Base-by-base conservation (phyloP, 352 stramenopile species). In the Aphanomyces astaci region DNA sequence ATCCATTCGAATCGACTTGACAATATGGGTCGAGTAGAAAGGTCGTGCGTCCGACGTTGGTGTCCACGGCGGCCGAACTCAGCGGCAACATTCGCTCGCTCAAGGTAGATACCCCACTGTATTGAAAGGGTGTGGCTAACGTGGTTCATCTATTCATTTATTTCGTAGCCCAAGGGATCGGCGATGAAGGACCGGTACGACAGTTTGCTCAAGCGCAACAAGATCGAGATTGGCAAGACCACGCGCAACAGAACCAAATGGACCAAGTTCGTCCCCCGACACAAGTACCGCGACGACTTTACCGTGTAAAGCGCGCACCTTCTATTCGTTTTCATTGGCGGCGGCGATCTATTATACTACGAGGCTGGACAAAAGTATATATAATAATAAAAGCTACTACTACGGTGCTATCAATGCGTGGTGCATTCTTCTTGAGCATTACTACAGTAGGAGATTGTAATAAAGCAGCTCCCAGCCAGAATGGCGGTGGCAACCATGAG, bases 131-230 rank as follows among this genome's bases (percentile, higher is more conserved):
- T 1, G 15, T 0, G 51, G 13, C 15, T 17, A 24, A 32, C 13
- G 13, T 32, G 51, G 33, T 5, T 22, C 11, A 22, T 33, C 17
- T 32, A 7, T 13, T 55, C 28, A 11, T 55, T 17, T 55, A 24
- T 55, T 55, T 5, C 17, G 10, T 59, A 59, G 66, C 86, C 84
- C 15, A 94, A 92, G 78, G 84, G 84, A 56, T 78, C 88, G 64
- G 80, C 84, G 43, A 72, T 94, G 22, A 72, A 92, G 49, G 86
- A 94, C 64, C 84, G 86, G 32, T 93, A 88, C 71, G 86, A 94
- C 72, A 92, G 81, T 76, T 70, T 94, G 55, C 86, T 91, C 81
- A 90, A 92, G 77, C 84, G 86, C 65, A 94, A 93, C 73, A 77
- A 88, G 81, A 88, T 94, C 64, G 74, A 89, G 49, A 78, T 89